Base-by-base conservation (phyloP, 164 flowering plant genomes). In the Brasenia schreberi region DNA sequence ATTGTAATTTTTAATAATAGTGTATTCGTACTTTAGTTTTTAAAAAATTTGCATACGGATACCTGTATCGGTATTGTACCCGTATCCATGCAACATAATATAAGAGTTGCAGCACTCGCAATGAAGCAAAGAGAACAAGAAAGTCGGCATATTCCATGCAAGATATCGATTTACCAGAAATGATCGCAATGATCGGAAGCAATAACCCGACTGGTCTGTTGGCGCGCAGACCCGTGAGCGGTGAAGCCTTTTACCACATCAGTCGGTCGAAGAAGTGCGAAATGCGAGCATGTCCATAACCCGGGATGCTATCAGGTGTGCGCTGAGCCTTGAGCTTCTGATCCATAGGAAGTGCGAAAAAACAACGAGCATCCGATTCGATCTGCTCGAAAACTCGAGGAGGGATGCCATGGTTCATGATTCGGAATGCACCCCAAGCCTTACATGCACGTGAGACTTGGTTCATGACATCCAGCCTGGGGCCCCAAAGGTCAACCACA, bases 221-320 rank as follows among this genome's bases (percentile, higher is more conserved):
- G 85, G 5, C 70, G 65, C 0, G 88, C 86, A 0, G 97, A 87
- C 0, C 94, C 96, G 39, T 73, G 68, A 23, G 90, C 80, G 62
- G 96, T 90, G 81, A 87, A 93, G 3, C 98, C 97, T 63, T 93
- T 97, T 84, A 84, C 98, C 98, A 93, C 85, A 90, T 78, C 45
- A 65, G 82, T 75, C 90, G 87, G 6, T 83, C 68, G 71, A 84
- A 90, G 75, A 90, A 87, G 17, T 84, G 74, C 4, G 97, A 83
- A 27, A 90, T 85, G 17, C 87, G 78, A 6, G 90, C 86, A 0
- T 77, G 70, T 6, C 98, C 97, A 45, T 90, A 93, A 27, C 98
- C 98, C 0, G 90, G 64, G 10, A 83, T 58, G 0, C 87, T 87
- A 12, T 81, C 84, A 0, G 92, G 78, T 3, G 78, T 64, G 0